Base-by-base conservation (phyloP, 2,329 filamentous ascomycete genomes). In the Neospermospora avenae region DNA sequence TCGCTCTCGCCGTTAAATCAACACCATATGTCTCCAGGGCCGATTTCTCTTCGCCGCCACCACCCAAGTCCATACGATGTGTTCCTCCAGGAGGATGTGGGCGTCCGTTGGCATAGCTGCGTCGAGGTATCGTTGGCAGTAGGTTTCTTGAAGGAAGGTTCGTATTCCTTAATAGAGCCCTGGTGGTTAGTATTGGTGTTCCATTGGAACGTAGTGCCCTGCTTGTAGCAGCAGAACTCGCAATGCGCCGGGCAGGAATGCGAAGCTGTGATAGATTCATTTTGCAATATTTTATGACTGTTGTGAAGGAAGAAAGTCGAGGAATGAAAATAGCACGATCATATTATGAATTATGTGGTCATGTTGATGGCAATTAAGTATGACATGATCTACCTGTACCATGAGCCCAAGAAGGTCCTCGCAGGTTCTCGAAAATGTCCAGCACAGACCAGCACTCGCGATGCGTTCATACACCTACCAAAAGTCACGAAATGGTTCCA, bases 81-180 rank as follows among this genome's bases (percentile, higher is more conserved):
- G 92, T 97, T 58, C 93, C 93, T 54, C 93, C 93, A 0, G 93
- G 92, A 1, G 92, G 93, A 66, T 95, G 91, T 63, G 92, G 90
- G 61, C 88, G 75, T 69, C 89, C 88, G 79, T 86, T 86, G 61
- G 86, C 82, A 75, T 89, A 90, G 51, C 71, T 74, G 58, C 87
- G 81, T 13, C 75, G 67, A 14, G 76, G 67, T 41, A 74, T 67
- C 10, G 72, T 72, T 3, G 82, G 78, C 5, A 78, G 67, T 16
- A 78, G 59, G 35, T 48, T 64, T 61, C 56, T 60, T 64, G 70
- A 57, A 35, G 46, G n/a, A 25, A 59, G 4, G 13, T 42, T 44
- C 4, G 49, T 25, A 31, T 42, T 63, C 35, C 57, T 61, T 35
- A 58, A 59, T 44, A 63, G 57, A 41, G 42, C 48, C 55, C 58